A percentile compares a stretch with the other conserved stretches of the same genome.
Conservation (phyloP, 2,329 filamentous ascomycete species). For the Diplocarpon mali region DNA sequence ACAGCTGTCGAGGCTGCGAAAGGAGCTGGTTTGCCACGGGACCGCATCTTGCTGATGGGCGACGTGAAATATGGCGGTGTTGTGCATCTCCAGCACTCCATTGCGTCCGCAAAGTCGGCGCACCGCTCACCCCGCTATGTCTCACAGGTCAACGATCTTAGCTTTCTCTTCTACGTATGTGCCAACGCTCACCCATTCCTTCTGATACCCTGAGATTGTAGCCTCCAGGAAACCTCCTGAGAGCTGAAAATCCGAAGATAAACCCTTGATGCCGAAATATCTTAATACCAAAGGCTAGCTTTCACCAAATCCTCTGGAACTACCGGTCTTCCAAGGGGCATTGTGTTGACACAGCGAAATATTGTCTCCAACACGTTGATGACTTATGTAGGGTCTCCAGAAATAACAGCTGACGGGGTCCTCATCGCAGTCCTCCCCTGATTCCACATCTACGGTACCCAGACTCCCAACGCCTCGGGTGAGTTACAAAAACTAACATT, state of each 20-base stretch:
- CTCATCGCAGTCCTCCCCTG: constrained; percentile 67
- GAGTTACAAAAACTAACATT: not conserved
- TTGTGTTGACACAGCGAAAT: constrained; percentile 75
- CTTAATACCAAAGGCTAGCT: too few relatives aligned
- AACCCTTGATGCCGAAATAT: too few relatives aligned
- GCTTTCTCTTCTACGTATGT: constrained; percentile 78
- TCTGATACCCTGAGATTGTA: too few relatives aligned
- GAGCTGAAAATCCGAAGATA: too few relatives aligned
- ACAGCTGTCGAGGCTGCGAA: constrained; percentile 56
- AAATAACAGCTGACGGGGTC: constrained; percentile 25
- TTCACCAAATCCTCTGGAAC: constrained; percentile 22
- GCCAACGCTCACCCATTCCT: too few relatives aligned
- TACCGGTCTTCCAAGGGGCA: constrained; percentile 62
- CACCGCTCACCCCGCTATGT: constrained; percentile 50
- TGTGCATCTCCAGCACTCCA: constrained; percentile 5
- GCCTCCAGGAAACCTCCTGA: too few relatives aligned
- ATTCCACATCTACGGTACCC: constrained; percentile 55
- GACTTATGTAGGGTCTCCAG: constrained; percentile 37
- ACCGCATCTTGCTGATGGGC: constrained; percentile 66
- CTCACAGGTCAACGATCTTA: constrained; percentile 50
- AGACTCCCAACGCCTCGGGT: too few relatives aligned
- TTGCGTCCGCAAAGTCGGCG: constrained; percentile 28
- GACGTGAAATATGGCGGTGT: constrained; percentile 37
- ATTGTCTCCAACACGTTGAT: constrained; percentile 63
- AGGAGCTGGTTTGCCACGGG: constrained; percentile 54